phyloP scores from a whole-genome alignment of 78 protist species.

The Cyanophora paradoxa region DNA sequence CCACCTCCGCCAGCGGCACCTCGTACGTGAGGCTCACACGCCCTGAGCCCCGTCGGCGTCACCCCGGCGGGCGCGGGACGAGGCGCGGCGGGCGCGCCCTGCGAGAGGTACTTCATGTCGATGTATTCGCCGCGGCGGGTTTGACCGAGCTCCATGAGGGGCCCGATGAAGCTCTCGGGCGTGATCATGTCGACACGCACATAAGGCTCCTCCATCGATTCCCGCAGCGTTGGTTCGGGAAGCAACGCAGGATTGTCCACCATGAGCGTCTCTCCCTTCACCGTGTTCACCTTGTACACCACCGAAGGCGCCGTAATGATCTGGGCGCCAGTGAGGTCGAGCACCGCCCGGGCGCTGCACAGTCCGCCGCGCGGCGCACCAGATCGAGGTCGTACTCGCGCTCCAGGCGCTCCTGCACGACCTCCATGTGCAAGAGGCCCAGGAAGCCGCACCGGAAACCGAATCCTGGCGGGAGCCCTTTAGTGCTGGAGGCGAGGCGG shows the following conservation, averaged over 20 bases:
- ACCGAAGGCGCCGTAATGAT: constrained; percentile 40
- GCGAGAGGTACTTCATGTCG: constrained; percentile 18
- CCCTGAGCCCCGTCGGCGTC: not conserved
- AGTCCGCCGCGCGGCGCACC: no score
- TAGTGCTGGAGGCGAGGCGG: no score
- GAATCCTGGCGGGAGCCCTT: no score
- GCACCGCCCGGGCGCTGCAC: not conserved
- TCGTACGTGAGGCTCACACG: constrained; percentile 22
- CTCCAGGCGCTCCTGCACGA: constrained; percentile 42
- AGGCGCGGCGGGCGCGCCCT: not conserved
- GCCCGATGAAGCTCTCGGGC: constrained; percentile 29
- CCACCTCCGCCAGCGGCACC: constrained; percentile 40
- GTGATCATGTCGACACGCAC: constrained; percentile 21
- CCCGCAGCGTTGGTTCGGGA: constrained; percentile 1
- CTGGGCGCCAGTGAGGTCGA: constrained; percentile 7
- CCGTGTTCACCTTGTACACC: constrained; percentile 26
- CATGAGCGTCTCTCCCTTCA: not conserved
- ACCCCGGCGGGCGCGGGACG: not conserved
- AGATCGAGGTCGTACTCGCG: constrained; percentile 37
- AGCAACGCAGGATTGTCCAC: constrained; percentile 25
- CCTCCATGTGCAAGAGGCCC: constrained; percentile 48
- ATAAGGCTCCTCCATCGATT: constrained; percentile 16
- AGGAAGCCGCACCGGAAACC: constrained; percentile 44
- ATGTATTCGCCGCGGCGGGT: constrained; percentile 26
- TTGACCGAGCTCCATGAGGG: constrained; percentile 44